Base-by-base conservation (phyloP, 768 basidiomycete species). In the Mrakia blollopis region DNA sequence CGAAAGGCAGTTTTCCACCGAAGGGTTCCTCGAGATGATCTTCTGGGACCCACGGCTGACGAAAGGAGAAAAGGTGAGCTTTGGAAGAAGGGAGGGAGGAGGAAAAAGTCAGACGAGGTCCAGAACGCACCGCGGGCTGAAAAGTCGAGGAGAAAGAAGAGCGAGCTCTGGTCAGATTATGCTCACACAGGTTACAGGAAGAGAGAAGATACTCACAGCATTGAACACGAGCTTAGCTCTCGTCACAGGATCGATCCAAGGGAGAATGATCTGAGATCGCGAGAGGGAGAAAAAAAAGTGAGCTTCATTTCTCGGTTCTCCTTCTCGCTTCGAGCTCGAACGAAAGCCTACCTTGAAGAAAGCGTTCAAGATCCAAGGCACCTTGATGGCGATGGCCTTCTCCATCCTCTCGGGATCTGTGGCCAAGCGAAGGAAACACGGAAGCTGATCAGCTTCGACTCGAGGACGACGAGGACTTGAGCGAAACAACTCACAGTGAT, bases 191-290 rank as follows among this genome's bases (percentile, higher is more conserved):
- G 7, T 9, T 47, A 8, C 32, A 39, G 18, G 30, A 18, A 37
- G 21, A 9, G 25, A 60, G 25, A 39, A 21, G 39, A 11, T 37
- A 11, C 67, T 73, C 18, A 67, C 65, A 35, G 74, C 77, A 57
- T 78, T 78, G 54, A 78, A 78, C 32, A n/a, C 50, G 21, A 78
- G 67, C 39, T 78, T 78, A 3, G 72, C 77, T 32, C 77, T 32
- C 3, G 77, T 78, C 10, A 78, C 77, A 23, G 77, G 77, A 52
- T 78, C 77, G 54, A 78, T 78, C 63, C 67, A 60, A 10, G 77
- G 77, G 21, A 78, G 69, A 41, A 78, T 78, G 52, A 78, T 30
- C 65, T 77, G 65, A 52, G 44, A 72, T 63, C 37, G 72, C 21
- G 30, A 39, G 52, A 2, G 52, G 18, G 30, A 39, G 16, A 14